A percentile compares a stretch with the other conserved stretches of the same genome.
phyloP scores from a whole-genome alignment of 2,329 filamentous ascomycete genomes.

The Colletotrichum orchidophilum region DNA sequence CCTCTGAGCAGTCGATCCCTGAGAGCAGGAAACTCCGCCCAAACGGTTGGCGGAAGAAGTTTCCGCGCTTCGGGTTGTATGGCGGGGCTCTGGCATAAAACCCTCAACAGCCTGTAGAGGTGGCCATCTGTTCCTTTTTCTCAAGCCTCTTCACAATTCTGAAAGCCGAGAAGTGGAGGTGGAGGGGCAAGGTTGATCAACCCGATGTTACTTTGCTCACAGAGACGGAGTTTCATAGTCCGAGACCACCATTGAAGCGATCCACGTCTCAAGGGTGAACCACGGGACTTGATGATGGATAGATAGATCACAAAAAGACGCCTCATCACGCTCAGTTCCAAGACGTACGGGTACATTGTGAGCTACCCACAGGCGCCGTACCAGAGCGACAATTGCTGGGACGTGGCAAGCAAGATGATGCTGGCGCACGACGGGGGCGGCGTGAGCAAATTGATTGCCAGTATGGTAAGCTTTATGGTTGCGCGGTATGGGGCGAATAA shows the following conservation, averaged over 20 bases:
- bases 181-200: neutral
- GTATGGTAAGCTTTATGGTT: constrained; percentile 62
- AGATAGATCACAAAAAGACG: neutral
- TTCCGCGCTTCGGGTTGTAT: neutral
- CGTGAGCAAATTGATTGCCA: constrained; percentile 60
- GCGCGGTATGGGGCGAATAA: constrained; percentile 57
- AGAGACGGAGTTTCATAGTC: constrained; percentile 14
- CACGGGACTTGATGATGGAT: neutral
- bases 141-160: neutral
- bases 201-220: neutral
- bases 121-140: neutral
- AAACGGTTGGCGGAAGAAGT: constrained; percentile 17
- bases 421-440: constrained; percentile 62
- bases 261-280: neutral
- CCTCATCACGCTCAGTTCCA: constrained; percentile 41
- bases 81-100: neutral
- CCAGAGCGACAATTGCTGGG: constrained; percentile 60
- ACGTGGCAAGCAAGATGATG: constrained; percentile 62
- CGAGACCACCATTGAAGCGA: constrained; percentile 2
- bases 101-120: neutral
- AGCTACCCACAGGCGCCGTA: constrained; percentile 56
- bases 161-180: neutral
- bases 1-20: neutral
- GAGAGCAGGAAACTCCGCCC: constrained; percentile 9
- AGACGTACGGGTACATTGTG: constrained; percentile 64